These are phyloP conservation scores for Malus hybrid DNA, from an alignment of 331 rosid species.

Conservation along the genomic window DNA sequence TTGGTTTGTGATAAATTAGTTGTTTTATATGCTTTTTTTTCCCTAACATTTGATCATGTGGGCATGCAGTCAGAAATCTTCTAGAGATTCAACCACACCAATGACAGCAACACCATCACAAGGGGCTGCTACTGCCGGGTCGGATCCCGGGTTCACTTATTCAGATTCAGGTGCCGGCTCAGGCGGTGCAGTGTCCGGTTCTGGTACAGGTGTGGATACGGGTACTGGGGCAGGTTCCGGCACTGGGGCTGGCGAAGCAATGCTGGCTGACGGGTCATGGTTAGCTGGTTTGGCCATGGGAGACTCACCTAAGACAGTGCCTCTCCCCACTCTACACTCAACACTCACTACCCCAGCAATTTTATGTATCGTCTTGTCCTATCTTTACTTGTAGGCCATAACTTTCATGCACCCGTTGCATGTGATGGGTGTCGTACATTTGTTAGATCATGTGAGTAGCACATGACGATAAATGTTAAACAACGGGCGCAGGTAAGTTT, in stretches of 20 bases:
- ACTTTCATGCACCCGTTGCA: neutral
- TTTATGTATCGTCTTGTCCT: slow-evolving; percentile 16
- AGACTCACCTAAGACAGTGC: slow-evolving; percentile 35
- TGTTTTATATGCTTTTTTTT: neutral
- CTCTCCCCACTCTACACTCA: slow-evolving; percentile 5
- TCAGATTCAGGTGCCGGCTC: slow-evolving; percentile 5
- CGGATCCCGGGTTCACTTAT: slow-evolving; percentile 30
- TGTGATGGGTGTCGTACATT: neutral
- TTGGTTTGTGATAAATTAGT: neutral
- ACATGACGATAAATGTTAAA: neutral
- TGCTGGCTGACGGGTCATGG: slow-evolving; percentile 89
- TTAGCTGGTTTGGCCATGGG: slow-evolving; percentile 98
- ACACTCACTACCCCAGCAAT: neutral
- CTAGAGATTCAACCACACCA: slow-evolving; percentile 54
- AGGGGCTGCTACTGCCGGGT: slow-evolving; percentile 20
- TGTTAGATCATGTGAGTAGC: neutral
- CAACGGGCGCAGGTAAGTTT: neutral
- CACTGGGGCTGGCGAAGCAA: slow-evolving; percentile 52
- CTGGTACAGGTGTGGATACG: slow-evolving; percentile 17
- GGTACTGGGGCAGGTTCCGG: slow-evolving; percentile 10
- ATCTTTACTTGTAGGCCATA: slow-evolving; percentile 24
- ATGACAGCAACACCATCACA: slow-evolving; percentile 38
- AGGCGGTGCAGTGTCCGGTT: neutral
- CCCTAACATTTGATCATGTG: slow-evolving; percentile 9
- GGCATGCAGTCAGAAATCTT: slow-evolving; percentile 71